phyloP scores from a whole-genome alignment of 177 flowering plant genomes.

The Vitis hybrid region DNA sequence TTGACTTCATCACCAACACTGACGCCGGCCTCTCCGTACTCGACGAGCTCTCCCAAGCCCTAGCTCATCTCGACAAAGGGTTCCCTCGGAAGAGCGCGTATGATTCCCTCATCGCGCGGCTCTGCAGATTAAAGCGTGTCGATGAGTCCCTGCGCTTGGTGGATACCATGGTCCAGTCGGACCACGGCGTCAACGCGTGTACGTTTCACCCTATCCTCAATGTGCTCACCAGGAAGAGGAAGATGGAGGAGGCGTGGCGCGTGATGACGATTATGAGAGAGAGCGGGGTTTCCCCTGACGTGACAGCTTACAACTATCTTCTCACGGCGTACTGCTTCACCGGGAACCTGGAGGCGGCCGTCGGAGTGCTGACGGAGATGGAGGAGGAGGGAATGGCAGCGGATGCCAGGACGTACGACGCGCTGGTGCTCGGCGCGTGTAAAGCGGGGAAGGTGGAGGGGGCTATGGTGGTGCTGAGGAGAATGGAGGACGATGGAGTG shows the following conservation, averaged over 20 bases:
- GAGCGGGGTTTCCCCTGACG: conserved; percentile 28
- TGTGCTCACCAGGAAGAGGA: conserved; percentile 32
- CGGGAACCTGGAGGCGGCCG: conserved; percentile 42
- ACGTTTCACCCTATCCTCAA: conserved; percentile 54
- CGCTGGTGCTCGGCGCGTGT: conserved; percentile 69
- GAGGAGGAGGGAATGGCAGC: conserved; percentile 41
- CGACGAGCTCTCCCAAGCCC: conserved; percentile 29
- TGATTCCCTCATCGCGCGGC: conserved; percentile 47
- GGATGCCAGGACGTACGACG: conserved; percentile 60
- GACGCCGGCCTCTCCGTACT: conserved; percentile 29
- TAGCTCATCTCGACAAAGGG: conserved; percentile 40
- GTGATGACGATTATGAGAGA: conserved; percentile 43
- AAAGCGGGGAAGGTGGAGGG: conserved; percentile 56
- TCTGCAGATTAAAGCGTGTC: conserved; percentile 33
- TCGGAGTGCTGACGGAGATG: conserved; percentile 27
- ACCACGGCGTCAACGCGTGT: conserved; percentile 23
- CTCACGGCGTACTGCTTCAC: conserved; percentile 36
- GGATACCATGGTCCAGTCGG: conserved; percentile 32
- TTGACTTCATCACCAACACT: conserved; percentile 52
- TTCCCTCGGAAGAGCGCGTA: conserved; percentile 45
- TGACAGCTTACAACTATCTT: conserved; percentile 47
- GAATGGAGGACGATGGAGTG: conserved; percentile 56
- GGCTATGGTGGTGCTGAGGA: conserved; percentile 49
- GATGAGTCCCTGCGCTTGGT: conserved; percentile 40
- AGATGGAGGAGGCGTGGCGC: conserved; percentile 36